Evolutionary conservation across 192 early-diverging fungal species (phyloP), one percentile per base, ranked within the genome.

Genomic region (Entomortierella beljakovae): DNA sequence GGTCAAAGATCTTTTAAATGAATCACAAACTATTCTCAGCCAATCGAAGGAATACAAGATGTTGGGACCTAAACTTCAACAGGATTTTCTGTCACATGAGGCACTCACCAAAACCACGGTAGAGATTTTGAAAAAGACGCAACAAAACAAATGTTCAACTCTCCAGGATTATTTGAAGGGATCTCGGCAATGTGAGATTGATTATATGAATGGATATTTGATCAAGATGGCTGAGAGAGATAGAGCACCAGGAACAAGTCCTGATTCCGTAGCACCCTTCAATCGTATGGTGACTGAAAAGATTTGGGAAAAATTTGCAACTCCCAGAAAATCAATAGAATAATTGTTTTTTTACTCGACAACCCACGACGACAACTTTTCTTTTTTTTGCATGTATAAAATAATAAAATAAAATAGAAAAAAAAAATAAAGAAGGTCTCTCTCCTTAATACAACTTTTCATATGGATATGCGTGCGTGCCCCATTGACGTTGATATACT

Each of bases 141-240:
- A 33, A 2, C 55, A 73, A 29, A 83, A 84, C 34, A 56, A 60
- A 35, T 70, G 83, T 22, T 81, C 67, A 40, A 90, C 87, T 0
- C 68, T 88, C 61, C 75, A 85, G 34, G 86, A 87, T 51, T 90
- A 84, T 70, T 82, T 88, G 66, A 88, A 85, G 56, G 89, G 89
- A 7, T 86, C 65, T 11, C 26, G 33, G 15, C 23, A 53, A 20
- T 62, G 64, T 10, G 69, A 73, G 64, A 69, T 77, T 34, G 74
- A 77, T 23, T 77, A 77, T 42, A 77, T 77, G 74, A 77, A 77
- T 48, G 74, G 74, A 11, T 63, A 84, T 32, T 58, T 89, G 49
- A 74, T 88, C 25, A 72, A 82, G 9, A 71, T 88, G 64, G 88
- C 83, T 29, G 61, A 82, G 56, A 82, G 82, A 56, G 82, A 85